A percentile compares a stretch with the other conserved stretches of the same genome.
These are phyloP conservation scores for Dimargaris cristalligena DNA, from an alignment of 192 early-diverging fungal genomes.

Conservation along the genomic window DNA sequence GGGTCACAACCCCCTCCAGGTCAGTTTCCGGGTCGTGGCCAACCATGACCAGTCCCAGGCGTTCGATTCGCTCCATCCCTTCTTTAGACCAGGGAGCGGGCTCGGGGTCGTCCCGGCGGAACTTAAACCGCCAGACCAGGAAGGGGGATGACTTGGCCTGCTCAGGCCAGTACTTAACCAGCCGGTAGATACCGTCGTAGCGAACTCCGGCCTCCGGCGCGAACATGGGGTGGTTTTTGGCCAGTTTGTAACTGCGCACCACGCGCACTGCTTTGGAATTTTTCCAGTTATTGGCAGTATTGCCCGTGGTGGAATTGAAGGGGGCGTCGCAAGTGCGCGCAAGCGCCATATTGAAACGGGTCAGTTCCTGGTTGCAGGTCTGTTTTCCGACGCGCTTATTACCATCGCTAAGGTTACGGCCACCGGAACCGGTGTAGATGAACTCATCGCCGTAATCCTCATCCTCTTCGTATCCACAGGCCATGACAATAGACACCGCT, in stretches of 20 bases:
- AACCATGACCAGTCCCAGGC: constrained; percentile 27
- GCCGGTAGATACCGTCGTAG: constrained; percentile 49
- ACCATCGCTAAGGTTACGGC: constrained; percentile 28
- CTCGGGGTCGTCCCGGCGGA: constrained; percentile 43
- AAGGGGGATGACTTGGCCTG: constrained; percentile 22
- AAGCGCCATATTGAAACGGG: constrained; percentile 35
- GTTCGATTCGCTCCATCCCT: constrained; percentile 25
- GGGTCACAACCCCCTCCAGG: background rate
- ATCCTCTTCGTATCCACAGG: constrained; percentile 47
- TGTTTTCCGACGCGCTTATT: constrained; percentile 39
- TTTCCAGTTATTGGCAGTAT: constrained; percentile 30
- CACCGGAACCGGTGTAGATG: constrained; percentile 50
- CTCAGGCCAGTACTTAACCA: constrained; percentile 45
- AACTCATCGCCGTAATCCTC: constrained; percentile 45
- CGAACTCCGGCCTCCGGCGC: constrained; percentile 35
- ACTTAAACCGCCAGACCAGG: constrained; percentile 40
- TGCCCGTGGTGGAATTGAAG: constrained; percentile 23
- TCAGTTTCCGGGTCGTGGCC: constrained; percentile 12
- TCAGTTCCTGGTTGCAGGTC: constrained; percentile 38
- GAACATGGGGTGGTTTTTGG: constrained; percentile 27
- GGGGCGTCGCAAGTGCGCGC: constrained; percentile 36
- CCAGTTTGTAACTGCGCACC: constrained; percentile 30
- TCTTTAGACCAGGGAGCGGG: constrained; percentile 44
- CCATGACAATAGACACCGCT: constrained; percentile 41
- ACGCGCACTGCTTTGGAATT: constrained; percentile 38